phyloP scores from a whole-genome alignment of 352 stramenopile genomes.

The Thraustochytrium striatum region DNA sequence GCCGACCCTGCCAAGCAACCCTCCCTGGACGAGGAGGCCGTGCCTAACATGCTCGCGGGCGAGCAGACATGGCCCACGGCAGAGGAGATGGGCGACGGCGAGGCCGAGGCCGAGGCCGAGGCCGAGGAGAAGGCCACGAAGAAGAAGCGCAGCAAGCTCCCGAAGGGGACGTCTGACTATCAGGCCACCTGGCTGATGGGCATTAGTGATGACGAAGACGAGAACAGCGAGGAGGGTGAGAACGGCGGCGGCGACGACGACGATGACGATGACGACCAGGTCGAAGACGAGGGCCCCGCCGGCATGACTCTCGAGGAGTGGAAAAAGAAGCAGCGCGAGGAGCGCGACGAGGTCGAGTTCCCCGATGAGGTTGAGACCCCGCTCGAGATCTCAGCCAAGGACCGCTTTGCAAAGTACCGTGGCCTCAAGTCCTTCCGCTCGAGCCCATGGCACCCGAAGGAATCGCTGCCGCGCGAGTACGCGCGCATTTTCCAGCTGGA shows the following conservation, averaged over 20 bases:
- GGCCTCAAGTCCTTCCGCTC: conserved; percentile 92
- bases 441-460: conserved; percentile 93
- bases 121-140: conserved; percentile 62
- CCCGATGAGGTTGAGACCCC: conserved; percentile 86
- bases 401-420: conserved; percentile 81
- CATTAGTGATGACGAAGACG: not conserved
- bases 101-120: conserved; percentile 16
- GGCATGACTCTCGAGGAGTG: conserved; percentile 58
- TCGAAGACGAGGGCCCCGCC: conserved; percentile 66
- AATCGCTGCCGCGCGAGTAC: conserved; percentile 95
- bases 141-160: conserved; percentile 59
- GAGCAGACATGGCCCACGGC: conserved; percentile 96
- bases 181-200: conserved; percentile 82
- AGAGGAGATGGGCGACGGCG: conserved; percentile 59
- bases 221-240: not conserved
- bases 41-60: conserved; percentile 74
- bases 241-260: conserved; percentile 2
- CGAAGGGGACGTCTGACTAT: conserved; percentile 80
- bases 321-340: conserved; percentile 73
- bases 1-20: conserved; percentile 62
- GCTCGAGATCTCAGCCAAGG: conserved; percentile 64
- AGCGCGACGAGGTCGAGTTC: conserved; percentile 85
- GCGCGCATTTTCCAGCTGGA: conserved; percentile 92
- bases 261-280: conserved; percentile 42
- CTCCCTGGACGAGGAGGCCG: conserved; percentile 68